Base-by-base conservation (phyloP, 352 stramenopile species). In the Phytophthora crassamura region DNA sequence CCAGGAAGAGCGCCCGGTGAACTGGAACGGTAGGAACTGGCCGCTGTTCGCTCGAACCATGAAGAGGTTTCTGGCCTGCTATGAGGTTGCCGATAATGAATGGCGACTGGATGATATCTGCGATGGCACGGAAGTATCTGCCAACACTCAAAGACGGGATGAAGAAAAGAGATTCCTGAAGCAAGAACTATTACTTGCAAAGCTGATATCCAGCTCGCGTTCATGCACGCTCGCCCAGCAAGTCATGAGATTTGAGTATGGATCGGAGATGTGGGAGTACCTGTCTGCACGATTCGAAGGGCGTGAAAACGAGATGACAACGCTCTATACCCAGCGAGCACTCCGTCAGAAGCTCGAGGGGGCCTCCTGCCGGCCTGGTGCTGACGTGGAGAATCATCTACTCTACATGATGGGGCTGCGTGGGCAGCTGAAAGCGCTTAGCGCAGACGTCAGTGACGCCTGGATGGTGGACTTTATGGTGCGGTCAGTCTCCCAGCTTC, bases 381-480 rank as follows among this genome's bases (percentile, higher is more conserved):
- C 46, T 5, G 46, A 53, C n/a, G 46, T 53, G 0, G 32, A 53
- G 28, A 53, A 53, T 5, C 32, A 53, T 22, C 30, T 53, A 0
- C 3, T 40, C 1, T 61, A 61, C 18, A 47, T 61, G 41, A 46
- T 53, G 40, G 4, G 2, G 1, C 53, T 61, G 2, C 30, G 53
- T 0, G 41, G 53, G 42, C 41, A 61, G 11, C 15, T 61, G 5
- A 33, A 28, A 28, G 40, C 16, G 0, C 8, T 60, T 6, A 12
- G 38, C 12, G 52, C 39, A 1, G 40, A 50, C 14, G 5, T 60
- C 3, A 14, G 40, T 4, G 52, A 51, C 28, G 4, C 14, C 0
- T 52, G 39, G 52, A 45, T 60, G 39, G 30, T 60, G 2, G 41
- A 60, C 16, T 36, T 52, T 1, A 51, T 51, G 52, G n/a, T 43